Evolutionary conservation across 345 rosid species (phyloP).

Genomic region (Ailanthus altissimus): DNA sequence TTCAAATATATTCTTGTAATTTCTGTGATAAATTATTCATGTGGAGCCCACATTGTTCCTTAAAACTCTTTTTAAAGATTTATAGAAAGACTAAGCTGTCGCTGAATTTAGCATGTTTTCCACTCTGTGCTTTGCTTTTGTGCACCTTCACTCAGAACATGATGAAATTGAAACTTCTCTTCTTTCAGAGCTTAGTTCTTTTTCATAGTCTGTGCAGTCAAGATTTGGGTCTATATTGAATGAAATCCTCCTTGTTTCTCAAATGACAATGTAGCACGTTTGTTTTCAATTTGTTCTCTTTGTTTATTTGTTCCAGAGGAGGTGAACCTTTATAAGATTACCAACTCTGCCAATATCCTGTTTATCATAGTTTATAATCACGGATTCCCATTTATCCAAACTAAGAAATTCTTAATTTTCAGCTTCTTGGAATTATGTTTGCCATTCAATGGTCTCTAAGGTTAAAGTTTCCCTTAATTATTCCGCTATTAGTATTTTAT

Average conservation of each 20-base stretch:
- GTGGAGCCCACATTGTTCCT: not conserved
- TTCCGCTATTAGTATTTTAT: not conserved
- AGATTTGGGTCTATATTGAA: not conserved
- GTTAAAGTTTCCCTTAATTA: not conserved
- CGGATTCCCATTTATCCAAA: not conserved
- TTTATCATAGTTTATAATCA: not conserved
- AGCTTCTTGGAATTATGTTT: not conserved
- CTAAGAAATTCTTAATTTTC: not conserved
- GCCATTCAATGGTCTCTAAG: not conserved
- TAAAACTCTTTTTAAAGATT: not conserved
- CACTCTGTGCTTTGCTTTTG: not conserved
- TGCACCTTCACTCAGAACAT: not conserved
- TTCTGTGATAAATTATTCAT: not conserved
- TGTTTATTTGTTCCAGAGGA: not conserved
- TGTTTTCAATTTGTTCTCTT: not conserved
- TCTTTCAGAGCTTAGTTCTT: not conserved
- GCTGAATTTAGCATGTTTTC: not conserved
- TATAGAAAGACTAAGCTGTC: not conserved
- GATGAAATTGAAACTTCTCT: not conserved
- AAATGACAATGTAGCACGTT: not conserved
- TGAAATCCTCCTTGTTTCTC: not conserved
- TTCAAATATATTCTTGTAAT: constrained; percentile 5
- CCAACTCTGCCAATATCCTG: not conserved
- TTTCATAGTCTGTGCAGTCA: not conserved
- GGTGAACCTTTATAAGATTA: not conserved